Evolutionary conservation across 257 asterid genomes (phyloP), one percentile per base, ranked within the genome.

Genomic region (Penstemon newberryi): DNA sequence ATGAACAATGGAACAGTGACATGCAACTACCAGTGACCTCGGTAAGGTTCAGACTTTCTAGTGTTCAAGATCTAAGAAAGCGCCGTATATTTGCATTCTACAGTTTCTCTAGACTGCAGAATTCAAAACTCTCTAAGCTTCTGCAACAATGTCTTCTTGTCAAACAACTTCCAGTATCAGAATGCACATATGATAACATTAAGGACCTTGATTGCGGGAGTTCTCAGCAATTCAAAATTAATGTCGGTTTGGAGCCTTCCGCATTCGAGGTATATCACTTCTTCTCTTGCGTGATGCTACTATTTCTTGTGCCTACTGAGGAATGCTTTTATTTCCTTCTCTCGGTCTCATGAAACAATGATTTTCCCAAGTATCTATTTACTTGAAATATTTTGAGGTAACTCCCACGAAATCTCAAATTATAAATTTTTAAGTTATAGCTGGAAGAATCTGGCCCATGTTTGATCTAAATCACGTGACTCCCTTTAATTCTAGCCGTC

Each of bases 101-200:
- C 78, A 78, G 91, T 74, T 89, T 84, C 79, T 82, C 92, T 41
- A 78, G 82, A 73, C 79, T 91, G 67, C 77, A 75, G 73, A 70
- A 69, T 50, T 84, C 93, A 18, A 82, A 81, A 79, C 85, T 89
- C 60, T 79, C 89, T 49, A 73, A 76, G 83, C 86, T 94, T 60
- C 86, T 83, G 83, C 79, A 72, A 33, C 87, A 73, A 63, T 91
- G 90, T 77, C 80, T 70, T 66, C 85, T 87, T 68, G 54, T 79
- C 38, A 86, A 80, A 78, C 81, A 78, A 73, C 79, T 91, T 40
- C 78, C 95, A 50, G 73, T 87, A 68, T 81, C 96, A 12, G 96
- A 89, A 65, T 94, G 98, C 85, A 87, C 96, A 7, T 81, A 81
- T 79, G 92, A 81, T 56, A 91, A 91, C 75, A 82, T 94, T 70